Evolutionary conservation across 2,329 filamentous ascomycete species (phyloP).

Genomic region (Epichloe gansuensis): DNA sequence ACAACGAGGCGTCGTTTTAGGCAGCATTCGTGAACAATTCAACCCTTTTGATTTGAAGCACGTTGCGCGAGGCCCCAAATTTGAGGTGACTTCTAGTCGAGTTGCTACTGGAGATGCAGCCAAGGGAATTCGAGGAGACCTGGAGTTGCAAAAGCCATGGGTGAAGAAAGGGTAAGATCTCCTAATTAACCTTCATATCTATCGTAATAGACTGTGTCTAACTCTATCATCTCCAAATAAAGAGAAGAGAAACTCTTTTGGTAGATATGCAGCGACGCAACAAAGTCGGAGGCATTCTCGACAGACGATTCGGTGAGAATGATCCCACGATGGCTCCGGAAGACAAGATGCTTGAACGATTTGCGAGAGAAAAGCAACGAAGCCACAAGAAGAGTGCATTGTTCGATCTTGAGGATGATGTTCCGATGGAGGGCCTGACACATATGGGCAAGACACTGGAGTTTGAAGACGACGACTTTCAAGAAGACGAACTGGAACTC

Average conservation of each 20-base stretch:
- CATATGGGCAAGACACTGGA: constrained; percentile 69
- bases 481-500: constrained; percentile 58
- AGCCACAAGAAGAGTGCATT: constrained; percentile 64
- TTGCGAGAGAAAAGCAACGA: constrained; percentile 74
- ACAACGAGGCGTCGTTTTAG: constrained; percentile 64
- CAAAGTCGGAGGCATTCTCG: constrained; percentile 84
- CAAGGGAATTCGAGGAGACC: constrained; percentile 58
- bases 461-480: constrained; percentile 63
- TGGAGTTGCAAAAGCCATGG: constrained; percentile 70
- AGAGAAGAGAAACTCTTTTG: constrained; percentile 73
- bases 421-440: constrained; percentile 56
- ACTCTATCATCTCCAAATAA: constrained; percentile 9
- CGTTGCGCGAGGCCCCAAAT: constrained; percentile 66
- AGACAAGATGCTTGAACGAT: constrained; percentile 82
- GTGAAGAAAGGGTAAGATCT: constrained; percentile 63
- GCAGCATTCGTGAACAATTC: constrained; percentile 86
- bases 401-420: constrained; percentile 75
- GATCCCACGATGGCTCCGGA: constrained; percentile 90
- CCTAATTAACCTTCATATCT: neutral
- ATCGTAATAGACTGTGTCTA: neutral
- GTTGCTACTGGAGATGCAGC: constrained; percentile 38
- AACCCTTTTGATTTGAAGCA: constrained; percentile 95
- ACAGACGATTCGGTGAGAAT: constrained; percentile 90
- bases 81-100: constrained; percentile 64
- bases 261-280: constrained; percentile 81